Percentiles rank a stretch among this genome's conserved stretches.
phyloP scores from a whole-genome alignment of 768 basidiomycete genomes.

The Favolaschia claudopus region DNA sequence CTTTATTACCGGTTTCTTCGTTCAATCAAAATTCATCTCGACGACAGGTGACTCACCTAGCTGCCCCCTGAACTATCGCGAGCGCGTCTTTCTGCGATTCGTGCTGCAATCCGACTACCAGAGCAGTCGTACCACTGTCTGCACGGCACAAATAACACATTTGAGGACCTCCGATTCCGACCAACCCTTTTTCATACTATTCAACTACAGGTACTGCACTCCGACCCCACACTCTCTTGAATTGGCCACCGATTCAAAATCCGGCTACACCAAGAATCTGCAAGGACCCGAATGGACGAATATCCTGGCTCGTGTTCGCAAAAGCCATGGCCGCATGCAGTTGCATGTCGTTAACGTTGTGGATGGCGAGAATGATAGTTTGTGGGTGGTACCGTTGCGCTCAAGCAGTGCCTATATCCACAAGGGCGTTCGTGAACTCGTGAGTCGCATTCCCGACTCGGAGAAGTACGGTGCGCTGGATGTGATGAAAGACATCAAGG shows the following conservation, averaged over 20 bases:
- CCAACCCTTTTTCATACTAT: not conserved
- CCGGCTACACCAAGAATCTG: not conserved
- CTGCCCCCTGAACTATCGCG: not conserved
- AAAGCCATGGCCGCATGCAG: not conserved
- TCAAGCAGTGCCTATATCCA: not conserved
- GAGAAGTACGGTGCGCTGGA: not conserved
- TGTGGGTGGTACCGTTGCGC: conserved; percentile 2
- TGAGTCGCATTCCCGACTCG: not conserved
- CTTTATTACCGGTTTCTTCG: not conserved
- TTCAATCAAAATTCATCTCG: not conserved
- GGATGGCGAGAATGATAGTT: not conserved
- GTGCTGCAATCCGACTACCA: not conserved
- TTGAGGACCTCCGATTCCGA: not conserved
- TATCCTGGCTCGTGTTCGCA: not conserved
- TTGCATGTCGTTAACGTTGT: not conserved
- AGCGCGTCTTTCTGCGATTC: not conserved
- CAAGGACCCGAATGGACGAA: not conserved
- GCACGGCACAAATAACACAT: not conserved
- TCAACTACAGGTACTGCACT: not conserved
- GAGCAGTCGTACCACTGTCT: not conserved
- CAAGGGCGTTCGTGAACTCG: not conserved
- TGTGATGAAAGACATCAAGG: not conserved
- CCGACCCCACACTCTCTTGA: not conserved
- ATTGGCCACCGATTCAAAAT: not conserved
- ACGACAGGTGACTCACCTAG: not conserved